These are phyloP conservation scores for Schizochytrium sp. DNA, from an alignment of 108 stramenopile genomes.

Conservation along the genomic window DNA sequence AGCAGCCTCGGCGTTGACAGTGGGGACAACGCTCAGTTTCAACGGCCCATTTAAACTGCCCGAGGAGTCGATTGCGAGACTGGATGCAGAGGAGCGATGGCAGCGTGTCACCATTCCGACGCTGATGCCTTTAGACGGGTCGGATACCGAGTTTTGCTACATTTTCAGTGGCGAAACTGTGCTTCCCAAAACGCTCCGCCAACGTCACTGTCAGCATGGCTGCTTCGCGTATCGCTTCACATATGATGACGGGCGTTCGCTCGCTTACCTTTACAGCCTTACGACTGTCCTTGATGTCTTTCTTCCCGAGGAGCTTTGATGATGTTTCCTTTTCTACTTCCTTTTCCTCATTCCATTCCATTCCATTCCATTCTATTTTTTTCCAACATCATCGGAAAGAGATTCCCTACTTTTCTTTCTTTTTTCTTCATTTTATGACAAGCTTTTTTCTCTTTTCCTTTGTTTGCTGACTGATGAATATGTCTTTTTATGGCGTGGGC, in stretches of 20 bases:
- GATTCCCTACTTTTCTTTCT: too few species aligned
- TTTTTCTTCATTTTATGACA: too few species aligned
- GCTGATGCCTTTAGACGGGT: neutral
- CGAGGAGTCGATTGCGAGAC: neutral
- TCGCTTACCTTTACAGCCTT: too few species aligned
- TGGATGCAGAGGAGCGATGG: neutral
- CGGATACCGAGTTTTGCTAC: neutral
- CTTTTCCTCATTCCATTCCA: too few species aligned
- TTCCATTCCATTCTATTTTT: too few species aligned
- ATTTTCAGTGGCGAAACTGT: neutral
- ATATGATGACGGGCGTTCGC: too few species aligned
- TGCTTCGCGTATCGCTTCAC: neutral
- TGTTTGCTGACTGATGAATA: too few species aligned
- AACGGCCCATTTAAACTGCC: neutral
- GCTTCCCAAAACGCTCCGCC: neutral
- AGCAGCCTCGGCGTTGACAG: neutral
- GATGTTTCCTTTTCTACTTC: too few species aligned
- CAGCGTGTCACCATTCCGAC: neutral
- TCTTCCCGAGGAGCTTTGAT: neutral
- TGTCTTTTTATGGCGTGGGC: too few species aligned
- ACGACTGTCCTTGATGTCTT: neutral
- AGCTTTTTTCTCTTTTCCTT: too few species aligned
- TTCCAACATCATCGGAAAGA: too few species aligned
- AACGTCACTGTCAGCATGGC: neutral
- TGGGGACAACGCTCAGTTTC: neutral